Conservation (phyloP, 768 basidiomycete genomes). For the Mycena belliarum region DNA sequence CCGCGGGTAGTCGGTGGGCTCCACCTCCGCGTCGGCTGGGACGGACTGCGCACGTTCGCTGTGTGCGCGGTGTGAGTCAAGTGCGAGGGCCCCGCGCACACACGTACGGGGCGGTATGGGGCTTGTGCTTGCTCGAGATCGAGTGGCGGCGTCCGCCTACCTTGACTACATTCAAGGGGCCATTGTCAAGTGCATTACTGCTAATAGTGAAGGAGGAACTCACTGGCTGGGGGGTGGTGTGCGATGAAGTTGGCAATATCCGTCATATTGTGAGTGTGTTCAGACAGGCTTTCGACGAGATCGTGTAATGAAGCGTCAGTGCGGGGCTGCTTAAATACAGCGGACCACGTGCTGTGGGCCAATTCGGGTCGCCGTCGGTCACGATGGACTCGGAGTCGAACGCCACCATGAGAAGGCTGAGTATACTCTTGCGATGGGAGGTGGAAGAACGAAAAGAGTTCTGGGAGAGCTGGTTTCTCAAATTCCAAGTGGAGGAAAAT, state of each 20-base stretch:
- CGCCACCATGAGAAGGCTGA: no score
- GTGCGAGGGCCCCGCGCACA: not conserved
- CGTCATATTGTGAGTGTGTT: constrained; percentile 25
- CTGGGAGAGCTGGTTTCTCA: no score
- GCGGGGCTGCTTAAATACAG: constrained; percentile 4
- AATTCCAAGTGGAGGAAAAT: no score
- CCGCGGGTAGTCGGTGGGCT: constrained; percentile 50
- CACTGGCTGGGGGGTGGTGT: constrained; percentile 53
- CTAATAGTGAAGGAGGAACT: constrained; percentile 19
- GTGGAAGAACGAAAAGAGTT: no score
- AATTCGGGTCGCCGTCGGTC: not conserved
- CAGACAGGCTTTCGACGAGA: no score
- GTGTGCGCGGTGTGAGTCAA: not conserved
- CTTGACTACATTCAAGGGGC: constrained; percentile 36
- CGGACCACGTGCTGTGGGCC: constrained; percentile 1
- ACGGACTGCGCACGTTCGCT: constrained; percentile 19
- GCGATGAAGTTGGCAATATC: constrained; percentile 27
- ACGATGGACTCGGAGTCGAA: no score
- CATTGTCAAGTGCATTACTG: not conserved
- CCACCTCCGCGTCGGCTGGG: constrained; percentile 23
- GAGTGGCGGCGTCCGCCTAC: constrained; percentile 46
- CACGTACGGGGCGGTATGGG: constrained; percentile 33
- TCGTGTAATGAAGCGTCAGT: constrained; percentile 7
- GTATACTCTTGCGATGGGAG: no score
- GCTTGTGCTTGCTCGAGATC: constrained; percentile 39